Percentiles rank a stretch among this genome's conserved stretches.
These are phyloP conservation scores for Podaxis sp. DNA, from an alignment of 768 basidiomycete species.

Conservation along the genomic window DNA sequence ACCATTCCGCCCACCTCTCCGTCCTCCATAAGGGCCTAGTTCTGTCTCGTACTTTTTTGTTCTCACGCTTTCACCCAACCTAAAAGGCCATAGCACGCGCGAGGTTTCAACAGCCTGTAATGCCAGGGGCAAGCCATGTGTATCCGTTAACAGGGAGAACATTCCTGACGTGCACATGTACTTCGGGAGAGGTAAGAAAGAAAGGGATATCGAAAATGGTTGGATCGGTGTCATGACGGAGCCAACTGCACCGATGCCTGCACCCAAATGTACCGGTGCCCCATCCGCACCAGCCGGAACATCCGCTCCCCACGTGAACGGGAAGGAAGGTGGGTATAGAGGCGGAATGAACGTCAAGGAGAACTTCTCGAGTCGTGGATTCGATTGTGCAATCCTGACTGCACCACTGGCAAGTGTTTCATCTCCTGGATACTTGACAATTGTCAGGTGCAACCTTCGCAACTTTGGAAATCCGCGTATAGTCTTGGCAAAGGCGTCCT, in stretches of 20 bases:
- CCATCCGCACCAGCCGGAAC: not conserved
- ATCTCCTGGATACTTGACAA: conserved; percentile 66
- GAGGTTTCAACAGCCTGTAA: conserved; percentile 49
- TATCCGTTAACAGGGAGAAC: conserved; percentile 55
- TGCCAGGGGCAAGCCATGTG: conserved; percentile 57
- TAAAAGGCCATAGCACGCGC: conserved; percentile 44
- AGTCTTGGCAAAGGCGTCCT: conserved; percentile 63
- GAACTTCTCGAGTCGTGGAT: conserved; percentile 65
- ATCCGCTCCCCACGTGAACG: conserved; percentile 21
- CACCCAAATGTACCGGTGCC: conserved; percentile 1
- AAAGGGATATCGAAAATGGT: conserved; percentile 22
- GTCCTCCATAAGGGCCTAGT: conserved; percentile 32
- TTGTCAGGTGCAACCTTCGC: conserved; percentile 54
- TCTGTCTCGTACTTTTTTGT: conserved; percentile 35
- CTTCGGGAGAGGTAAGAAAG: conserved; percentile 37
- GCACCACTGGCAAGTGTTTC: conserved; percentile 56
- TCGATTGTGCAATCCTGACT: conserved; percentile 54
- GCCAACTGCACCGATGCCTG: conserved; percentile 5
- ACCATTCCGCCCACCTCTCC: conserved; percentile 11
- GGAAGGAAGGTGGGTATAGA: conserved; percentile 44
- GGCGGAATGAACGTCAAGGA: conserved; percentile 61
- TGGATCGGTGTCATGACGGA: conserved; percentile 3
- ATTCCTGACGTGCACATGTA: conserved; percentile 44
- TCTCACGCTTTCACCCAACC: conserved; percentile 34
- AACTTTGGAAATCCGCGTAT: conserved; percentile 61